Evolutionary conservation across 2,329 filamentous ascomycete genomes (phyloP).

Genomic region (Pseudogymnoascus sp.): DNA sequence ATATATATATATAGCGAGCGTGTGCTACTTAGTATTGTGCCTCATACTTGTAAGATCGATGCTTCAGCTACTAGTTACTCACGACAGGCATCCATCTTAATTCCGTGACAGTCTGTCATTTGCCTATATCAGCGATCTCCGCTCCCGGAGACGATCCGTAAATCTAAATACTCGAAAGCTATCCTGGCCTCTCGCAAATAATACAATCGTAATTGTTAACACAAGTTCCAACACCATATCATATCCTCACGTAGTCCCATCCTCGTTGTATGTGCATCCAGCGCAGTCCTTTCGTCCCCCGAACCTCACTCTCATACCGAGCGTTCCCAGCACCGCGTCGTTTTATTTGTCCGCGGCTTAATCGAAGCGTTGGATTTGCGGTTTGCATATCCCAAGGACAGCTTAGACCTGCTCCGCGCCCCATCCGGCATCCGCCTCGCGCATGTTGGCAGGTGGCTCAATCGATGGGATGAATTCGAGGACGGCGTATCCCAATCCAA

Average conservation of each 20-base stretch:
- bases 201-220: conserved; percentile 2
- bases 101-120: background rate
- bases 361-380: background rate
- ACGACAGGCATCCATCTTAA: background rate
- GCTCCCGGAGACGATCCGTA: background rate
- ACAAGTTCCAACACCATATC: background rate
- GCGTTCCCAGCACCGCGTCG: background rate
- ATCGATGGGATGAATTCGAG: conserved; percentile 74
- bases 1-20: background rate
- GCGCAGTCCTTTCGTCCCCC: background rate
- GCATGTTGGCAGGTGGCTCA: conserved; percentile 52
- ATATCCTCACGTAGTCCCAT: background rate
- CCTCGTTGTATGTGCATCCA: background rate
- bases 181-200: background rate
- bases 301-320: background rate
- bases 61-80: background rate
- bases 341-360: background rate
- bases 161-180: conserved; percentile 5
- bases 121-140: conserved; percentile 8
- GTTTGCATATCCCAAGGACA: background rate
- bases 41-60: background rate
- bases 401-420: conserved; percentile 26
- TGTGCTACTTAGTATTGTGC: background rate
- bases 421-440: conserved; percentile 27
- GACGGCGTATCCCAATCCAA: conserved; percentile 68